Percentiles rank a stretch among this genome's conserved stretches.
These are phyloP conservation scores for Curvularia hawaiiensis DNA, from an alignment of 2,329 filamentous ascomycete species.

Conservation along the genomic window DNA sequence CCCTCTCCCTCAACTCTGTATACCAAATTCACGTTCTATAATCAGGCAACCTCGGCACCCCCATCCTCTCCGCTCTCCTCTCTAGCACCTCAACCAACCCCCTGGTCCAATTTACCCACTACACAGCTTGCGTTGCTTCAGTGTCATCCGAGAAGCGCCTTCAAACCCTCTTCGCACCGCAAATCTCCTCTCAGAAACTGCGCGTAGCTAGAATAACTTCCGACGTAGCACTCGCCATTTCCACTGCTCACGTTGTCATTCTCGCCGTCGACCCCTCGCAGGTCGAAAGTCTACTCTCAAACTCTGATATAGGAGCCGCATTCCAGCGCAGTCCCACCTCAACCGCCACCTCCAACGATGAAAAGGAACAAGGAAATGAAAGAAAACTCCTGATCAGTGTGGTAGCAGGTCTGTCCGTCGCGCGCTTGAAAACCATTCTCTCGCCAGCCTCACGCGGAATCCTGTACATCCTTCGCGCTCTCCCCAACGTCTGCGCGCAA, in stretches of 20 bases:
- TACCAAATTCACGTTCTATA: background rate
- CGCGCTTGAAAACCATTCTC: too few species aligned
- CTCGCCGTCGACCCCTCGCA: slow-evolving; percentile 4
- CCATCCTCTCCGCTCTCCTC: slow-evolving; percentile 1
- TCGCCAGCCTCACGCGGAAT: background rate
- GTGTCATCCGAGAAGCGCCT: background rate
- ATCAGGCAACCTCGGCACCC: background rate
- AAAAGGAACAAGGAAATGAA: too few species aligned
- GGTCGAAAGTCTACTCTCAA: background rate
- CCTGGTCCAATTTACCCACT: background rate
- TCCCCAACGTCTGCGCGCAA: slow-evolving; percentile 54
- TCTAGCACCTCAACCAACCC: too few species aligned
- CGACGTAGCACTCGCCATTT: background rate
- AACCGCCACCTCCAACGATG: background rate
- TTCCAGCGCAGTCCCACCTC: background rate
- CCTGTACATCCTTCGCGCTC: slow-evolving; percentile 44
- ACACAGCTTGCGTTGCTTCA: slow-evolving; percentile 1
- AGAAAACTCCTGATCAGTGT: slow-evolving; percentile 2
- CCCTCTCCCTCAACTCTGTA: background rate
- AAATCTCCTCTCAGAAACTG: too few species aligned
- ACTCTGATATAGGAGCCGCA: background rate
- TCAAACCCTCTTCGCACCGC: background rate
- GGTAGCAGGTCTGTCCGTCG: slow-evolving; percentile 1
- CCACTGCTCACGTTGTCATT: background rate
- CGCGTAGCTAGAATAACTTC: too few species aligned